Base-by-base conservation (phyloP, 352 stramenopile species). In the Pythium volutum region DNA sequence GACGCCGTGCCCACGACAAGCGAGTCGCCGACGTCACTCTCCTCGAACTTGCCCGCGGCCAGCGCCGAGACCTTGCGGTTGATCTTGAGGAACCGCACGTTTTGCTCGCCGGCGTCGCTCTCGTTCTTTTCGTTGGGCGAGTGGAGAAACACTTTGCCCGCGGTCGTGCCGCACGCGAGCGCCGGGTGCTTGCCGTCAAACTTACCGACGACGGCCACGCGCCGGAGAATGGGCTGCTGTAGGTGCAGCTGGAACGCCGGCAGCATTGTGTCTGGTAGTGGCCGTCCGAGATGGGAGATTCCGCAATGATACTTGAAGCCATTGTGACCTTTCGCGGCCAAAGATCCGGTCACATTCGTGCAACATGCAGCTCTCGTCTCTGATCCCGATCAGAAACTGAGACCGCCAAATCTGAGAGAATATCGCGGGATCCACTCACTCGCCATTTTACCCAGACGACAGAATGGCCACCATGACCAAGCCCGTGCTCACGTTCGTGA, bases 131-230 rank as follows among this genome's bases (percentile, higher is more conserved):
- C 82, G 64, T 96, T 89, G 15, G 92, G 85, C 59, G 78, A 92
- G 67, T 98, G 92, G 48, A 98, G 72, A 43, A 97, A 91, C 8
- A 98, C 88, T 65, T 97, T 97, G 47, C 92, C 91, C 0, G 85
- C 87, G 1, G 79, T 95, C 27, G 91, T 97, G 46, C 79, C 90
- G 48, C 79, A 90, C 23, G 86, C 85, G 23, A 97, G 69, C 33
- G 81, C 77, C 23, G 81, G 81, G 48, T 93, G 82, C 26, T 74
- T 76, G 15, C 86, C 88, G 67, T 97, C 86, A 62, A 95, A 94
- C 56, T 85, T 88, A 46, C 82, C 84, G 2, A 94, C 74, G 38
- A 88, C 74, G 6, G 78, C 84, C 54, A 90, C 77, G 29, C 84
- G 83, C 66, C 85, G 69, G 10, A 91, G 75, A 62, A 94, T 87